Percentiles rank a stretch among this genome's conserved stretches.
Evolutionary conservation across 148 eudicot genomes (phyloP).

Genomic region (Nepenthes mirabilis): DNA sequence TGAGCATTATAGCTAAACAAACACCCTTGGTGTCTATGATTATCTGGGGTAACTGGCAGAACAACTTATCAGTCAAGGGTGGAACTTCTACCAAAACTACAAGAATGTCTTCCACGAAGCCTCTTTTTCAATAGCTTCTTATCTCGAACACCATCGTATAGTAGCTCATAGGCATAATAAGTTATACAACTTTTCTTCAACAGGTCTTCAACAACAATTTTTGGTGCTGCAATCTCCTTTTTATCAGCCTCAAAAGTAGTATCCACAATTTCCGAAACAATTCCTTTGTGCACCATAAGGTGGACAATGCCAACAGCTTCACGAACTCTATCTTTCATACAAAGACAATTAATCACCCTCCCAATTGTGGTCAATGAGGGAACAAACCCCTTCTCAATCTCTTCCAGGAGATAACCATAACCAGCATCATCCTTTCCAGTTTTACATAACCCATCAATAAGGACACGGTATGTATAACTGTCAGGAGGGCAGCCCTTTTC

Average conservation of each 20-base stretch:
- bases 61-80: too few relatives aligned
- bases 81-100: neutral
- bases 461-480: constrained; percentile 56
- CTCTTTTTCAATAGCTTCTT: constrained; percentile 49
- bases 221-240: constrained; percentile 86
- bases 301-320: constrained; percentile 68
- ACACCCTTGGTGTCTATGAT: too few relatives aligned
- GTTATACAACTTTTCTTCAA: constrained; percentile 77
- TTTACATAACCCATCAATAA: constrained; percentile 88
- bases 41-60: too few relatives aligned
- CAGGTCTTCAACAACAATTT: constrained; percentile 83
- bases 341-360: constrained; percentile 77
- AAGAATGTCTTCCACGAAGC: neutral
- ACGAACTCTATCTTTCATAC: constrained; percentile 50
- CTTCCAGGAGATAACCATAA: constrained; percentile 43
- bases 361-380: constrained; percentile 71
- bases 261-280: constrained; percentile 74
- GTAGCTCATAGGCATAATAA: constrained; percentile 72
- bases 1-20: too few relatives aligned
- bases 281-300: constrained; percentile 63
- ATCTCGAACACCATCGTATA: constrained; percentile 76
- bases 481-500: constrained; percentile 51
- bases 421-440: constrained; percentile 53
- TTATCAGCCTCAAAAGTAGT: constrained; percentile 64
- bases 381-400: constrained; percentile 42